Base-by-base conservation (phyloP, 2,329 filamentous ascomycete species). In the Venturia nashicola region DNA sequence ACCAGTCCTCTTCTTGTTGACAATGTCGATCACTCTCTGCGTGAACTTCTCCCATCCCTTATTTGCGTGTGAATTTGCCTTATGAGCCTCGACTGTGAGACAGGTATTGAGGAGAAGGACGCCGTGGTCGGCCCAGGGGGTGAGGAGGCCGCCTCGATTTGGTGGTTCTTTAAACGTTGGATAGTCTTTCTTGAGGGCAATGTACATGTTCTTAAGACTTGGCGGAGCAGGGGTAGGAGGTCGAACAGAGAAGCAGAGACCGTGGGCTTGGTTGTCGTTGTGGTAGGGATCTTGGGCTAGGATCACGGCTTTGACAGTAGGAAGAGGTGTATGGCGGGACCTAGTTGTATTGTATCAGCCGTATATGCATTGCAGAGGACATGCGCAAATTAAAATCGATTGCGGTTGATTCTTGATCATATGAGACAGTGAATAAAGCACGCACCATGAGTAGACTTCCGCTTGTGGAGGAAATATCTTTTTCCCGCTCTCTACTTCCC, bases 251-350 rank as follows among this genome's bases (percentile, higher is more conserved):
- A 99, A 99, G 73, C 90, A 93, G 65, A 99, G 86, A 54, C 94
- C 94, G 75, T 97, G 94, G 61, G 94, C 94, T 80, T 99, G 94
- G 75, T 95, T 95, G 74, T 85, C 75, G 74, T 96, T 96, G 79
- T 99, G 94, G 76, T 99, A 99, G 2, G 94, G 94, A 74, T 99
- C 94, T 78, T 99, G 94, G 68, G 94, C 94, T 63, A 97, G 76
- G 71, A 99, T 91, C 66, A 99, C 92, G 65, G 89, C 89, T 75
- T 96, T 96, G 74, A 97, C 92, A 16, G 82, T 87, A 77, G 87
- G 79, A 69, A 99, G 86, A 8, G 94, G 92, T 0, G 93, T 97
- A 74, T 96, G 89, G 34, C 91, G 89, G 66, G 93, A 97, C 93
- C 93, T 97, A 65, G 55, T 59, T 32, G 43, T 16, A 44, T 9